Evolutionary conservation across 306 rosid species (phyloP), one percentile per base, ranked within the genome.

Genomic region (Cucurbita moschata): DNA sequence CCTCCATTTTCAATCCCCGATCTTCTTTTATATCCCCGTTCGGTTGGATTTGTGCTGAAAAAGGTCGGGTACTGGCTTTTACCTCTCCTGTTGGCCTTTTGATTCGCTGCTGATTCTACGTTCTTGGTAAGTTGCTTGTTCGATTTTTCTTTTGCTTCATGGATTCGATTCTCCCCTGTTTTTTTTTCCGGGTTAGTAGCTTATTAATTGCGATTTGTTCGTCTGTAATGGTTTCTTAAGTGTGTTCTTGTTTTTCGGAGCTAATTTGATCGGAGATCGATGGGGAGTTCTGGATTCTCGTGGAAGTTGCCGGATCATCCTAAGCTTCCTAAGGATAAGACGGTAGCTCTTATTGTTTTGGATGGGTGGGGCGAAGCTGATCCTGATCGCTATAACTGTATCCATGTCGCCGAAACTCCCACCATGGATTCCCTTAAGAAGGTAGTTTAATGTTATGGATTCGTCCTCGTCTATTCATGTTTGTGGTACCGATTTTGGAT

Each of bases 301-400:
- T 95, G 95, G 96, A 95, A 84, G 76, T 77, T 95, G 86, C 84
- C 85, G 18, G 99, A 95, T 77, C 99, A 95, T 72, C 93, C 96
- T n/a, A 95, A 84, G 88, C 91, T 95, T 19, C 97, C 96, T 2
- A 95, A 95, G 96, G 99, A 89, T 1, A 95, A 91, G 87, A 73
- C 65, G 1, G 54, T 95, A 11, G 99, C 86, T 54, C 38, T 95
- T 65, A 80, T 91, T 44, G 99, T 95, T 66, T 81, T 95, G 82
- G 99, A 95, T 59, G 99, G 99, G 0, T 95, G 99, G 99, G 99
- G 99, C 3, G 99, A 94, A 77, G 99, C 97, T 51, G 81, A 51
- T 2, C 81, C 91, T 12, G 87, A 91, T 73, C 79, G 81, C 43
- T 95, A 84, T 76, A 95, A 95, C 77, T 95, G 99, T 63, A 95